Evolutionary conservation across 148 eudicot species (phyloP).

Genomic region (Chenopodium suecicum): DNA sequence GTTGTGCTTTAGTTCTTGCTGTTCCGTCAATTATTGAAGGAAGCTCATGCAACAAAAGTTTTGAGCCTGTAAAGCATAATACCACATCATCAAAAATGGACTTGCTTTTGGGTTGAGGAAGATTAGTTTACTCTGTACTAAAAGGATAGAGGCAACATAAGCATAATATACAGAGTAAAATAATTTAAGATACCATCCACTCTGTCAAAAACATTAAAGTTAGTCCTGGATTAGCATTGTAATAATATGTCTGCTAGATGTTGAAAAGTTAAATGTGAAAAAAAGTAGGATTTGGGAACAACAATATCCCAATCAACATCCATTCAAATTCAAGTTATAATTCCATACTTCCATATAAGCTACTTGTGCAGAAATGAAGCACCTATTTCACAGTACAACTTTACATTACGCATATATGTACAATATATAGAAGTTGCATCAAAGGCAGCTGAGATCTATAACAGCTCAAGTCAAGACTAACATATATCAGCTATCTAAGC

Average conservation of each 20-base stretch:
- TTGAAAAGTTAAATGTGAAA: conserved; percentile 1
- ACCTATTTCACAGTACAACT: not conserved
- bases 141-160: not conserved
- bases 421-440: not conserved
- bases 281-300: not conserved
- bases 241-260: not conserved
- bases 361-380: not conserved
- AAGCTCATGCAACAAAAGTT: conserved; percentile 77
- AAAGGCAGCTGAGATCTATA: not conserved
- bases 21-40: conserved; percentile 91
- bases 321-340: not conserved
- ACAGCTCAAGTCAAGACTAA: not conserved
- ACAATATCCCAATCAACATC: not conserved
- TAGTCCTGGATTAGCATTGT: not conserved
- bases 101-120: not conserved
- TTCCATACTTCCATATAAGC: not conserved
- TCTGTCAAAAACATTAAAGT: not conserved
- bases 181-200: not conserved
- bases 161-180: not conserved
- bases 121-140: not conserved
- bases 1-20: conserved; percentile 58
- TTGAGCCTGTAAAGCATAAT: conserved; percentile 55
- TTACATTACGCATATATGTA: not conserved
- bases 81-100: not conserved
- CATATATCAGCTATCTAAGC: not conserved